phyloP scores from a whole-genome alignment of 345 rosid species.

The Corymbia maculata region DNA sequence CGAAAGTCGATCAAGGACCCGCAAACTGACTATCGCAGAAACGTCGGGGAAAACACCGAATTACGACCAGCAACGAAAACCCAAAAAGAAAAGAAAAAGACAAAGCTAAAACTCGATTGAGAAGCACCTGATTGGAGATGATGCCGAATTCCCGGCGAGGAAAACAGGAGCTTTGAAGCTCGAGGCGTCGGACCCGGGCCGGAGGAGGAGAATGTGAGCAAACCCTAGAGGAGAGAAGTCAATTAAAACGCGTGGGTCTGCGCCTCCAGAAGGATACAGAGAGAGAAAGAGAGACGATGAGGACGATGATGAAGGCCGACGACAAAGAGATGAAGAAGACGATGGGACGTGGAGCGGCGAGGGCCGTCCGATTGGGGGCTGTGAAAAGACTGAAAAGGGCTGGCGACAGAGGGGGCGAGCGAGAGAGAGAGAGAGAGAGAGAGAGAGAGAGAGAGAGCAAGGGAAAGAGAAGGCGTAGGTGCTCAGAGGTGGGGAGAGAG shows the following conservation, averaged over 20 bases:
- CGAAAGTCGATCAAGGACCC: neutral
- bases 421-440: neutral
- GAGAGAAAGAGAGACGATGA: neutral
- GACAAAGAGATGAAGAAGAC: neutral
- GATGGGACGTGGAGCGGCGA: slow-evolving; percentile 23
- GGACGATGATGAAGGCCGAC: neutral
- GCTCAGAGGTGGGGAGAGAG: neutral
- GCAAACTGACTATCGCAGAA: neutral
- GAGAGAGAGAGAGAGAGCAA: neutral
- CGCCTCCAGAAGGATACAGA: neutral
- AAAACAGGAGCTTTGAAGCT: slow-evolving; percentile 1
- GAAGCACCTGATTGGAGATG: slow-evolving; percentile 49
- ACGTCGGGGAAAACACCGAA: slow-evolving; percentile 1
- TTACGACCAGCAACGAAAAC: neutral
- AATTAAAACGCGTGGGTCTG: neutral
- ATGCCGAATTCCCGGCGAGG: slow-evolving; percentile 58
- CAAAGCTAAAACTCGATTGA: neutral
- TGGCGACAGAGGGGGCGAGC: neutral
- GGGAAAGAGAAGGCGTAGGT: neutral
- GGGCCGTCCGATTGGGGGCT: slow-evolving; percentile 44
- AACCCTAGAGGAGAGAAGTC: neutral
- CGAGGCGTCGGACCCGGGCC: neutral
- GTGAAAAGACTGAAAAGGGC: slow-evolving; percentile 68
- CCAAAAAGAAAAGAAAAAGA: neutral
- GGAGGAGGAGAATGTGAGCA: neutral